Base-by-base conservation (phyloP, 1,284 basidiomycete genomes). In the Rhodotorula sp. region DNA sequence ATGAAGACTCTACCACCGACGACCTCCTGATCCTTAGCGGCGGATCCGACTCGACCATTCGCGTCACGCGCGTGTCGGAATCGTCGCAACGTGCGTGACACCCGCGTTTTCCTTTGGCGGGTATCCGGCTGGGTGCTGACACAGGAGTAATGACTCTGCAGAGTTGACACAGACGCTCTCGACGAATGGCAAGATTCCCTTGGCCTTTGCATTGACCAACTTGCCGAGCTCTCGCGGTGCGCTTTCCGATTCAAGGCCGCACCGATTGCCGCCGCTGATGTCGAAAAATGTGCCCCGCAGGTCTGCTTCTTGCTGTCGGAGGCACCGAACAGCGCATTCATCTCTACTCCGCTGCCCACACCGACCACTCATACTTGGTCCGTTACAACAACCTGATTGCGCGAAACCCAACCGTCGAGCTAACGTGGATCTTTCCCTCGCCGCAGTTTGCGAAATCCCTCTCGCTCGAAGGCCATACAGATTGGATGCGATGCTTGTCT, bases 391-490 rank as follows among this genome's bases (percentile, higher is more conserved):
- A 2, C 47, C 39, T 20, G 2, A 8, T 15, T 12, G 20, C 12
- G 4, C n/a, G 8, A 12, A 2, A 4, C 21, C 8, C 23, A 5
- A 46, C 54, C 34, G 16, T 29, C 26, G 54, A 26, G 14, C 29
- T n/a, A 31, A 15, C 26, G 5, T 0, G 26, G 7, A 29, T 20
- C 26, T 16, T 49, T 1, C 21, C 8, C 29, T 61, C 8, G 12
- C 3, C 62, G 18, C 49, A 81, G 76, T 84, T 83, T 75, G 61
- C 68, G 23, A 79, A 79, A 62, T 73, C 81, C 3, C 77, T 84
- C 8, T 84, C 86, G 0, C 85, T 98, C 49, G 86, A 91, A 49
- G 94, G 94, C 0, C 94, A 98, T 79, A 91, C 96, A 84, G 94
- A 97, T 80, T 98, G 94, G 94, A 86, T 97, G 63, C 88, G 90